Base-by-base conservation (phyloP, 768 basidiomycete genomes). In the Termitomyces sp. region DNA sequence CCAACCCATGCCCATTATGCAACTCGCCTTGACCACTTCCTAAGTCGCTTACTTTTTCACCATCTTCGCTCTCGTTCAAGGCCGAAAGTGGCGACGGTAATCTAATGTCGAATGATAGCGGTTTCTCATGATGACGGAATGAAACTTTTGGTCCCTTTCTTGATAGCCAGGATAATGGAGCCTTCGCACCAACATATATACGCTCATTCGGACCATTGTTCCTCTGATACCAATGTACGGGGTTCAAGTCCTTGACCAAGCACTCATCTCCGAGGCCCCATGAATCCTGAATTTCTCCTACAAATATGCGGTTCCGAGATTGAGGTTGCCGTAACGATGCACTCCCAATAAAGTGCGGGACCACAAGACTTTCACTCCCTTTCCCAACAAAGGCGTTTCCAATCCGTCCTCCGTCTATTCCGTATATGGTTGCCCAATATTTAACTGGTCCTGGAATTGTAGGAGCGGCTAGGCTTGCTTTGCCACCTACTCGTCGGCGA, bases 361-460 rank as follows among this genome's bases (percentile, higher is more conserved):
- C 58, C n/a, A 70, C 67, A 8, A 65, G 54, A 22, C 64, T 58
- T 42, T 67, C 60, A 18, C 62, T 61, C 26, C 54, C 66, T n/a
- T 58, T 60, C 1, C 57, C 56, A 8, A 66, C 64, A 46, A 64
- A 71, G 1, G 67, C 69, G 3, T 60, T 65, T 8, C 65, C 70
- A 22, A 75, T 61, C 33, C 57, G 66, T 54, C 66, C 64, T 32
- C 72, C 72, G 9, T 61, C 60, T 22, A 70, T 40, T 18, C 64
- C 61, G 59, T 73, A 75, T 28, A 73, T 65, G 0, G 70, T 60
- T 6, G 63, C 72, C 68, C 68, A 73, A 55, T 69, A 69, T 20
- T 60, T 59, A n/a, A 66, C 63, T 2, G 66, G 64, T 4, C 63
- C 64, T 13, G 57, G 10, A 22, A 58, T 40, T 14, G 56, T 49